Base-by-base conservation (phyloP, 2,329 filamentous ascomycete genomes). In the Alternaria ethzedia region DNA sequence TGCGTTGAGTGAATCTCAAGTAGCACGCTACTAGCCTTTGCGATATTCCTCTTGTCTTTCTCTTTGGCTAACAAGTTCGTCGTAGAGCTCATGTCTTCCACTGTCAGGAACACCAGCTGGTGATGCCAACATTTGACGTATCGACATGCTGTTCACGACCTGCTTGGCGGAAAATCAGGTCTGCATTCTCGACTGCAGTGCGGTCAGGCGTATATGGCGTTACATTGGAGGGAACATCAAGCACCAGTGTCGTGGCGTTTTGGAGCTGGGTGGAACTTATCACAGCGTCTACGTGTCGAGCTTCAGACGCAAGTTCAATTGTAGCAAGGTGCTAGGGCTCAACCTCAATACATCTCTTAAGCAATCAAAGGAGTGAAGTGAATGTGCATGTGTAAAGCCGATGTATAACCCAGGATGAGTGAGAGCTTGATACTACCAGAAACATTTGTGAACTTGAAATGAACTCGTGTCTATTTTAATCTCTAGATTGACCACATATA, bases 1-100 rank as follows among this genome's bases (percentile, higher is more conserved):
- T 77, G 82, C 81, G 64, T 75, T 85, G 72, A 84, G 82, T 70
- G 72, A 76, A 60, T 75, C 75, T 55, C 75, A 78, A 67, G 66
- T 78, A 51, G 74, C 76, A 59, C 75, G 75, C 74, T 79, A 79
- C 70, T 79, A 73, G 68, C 62, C 28, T 25, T 46, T 63, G 30
- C 44, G 3, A 5, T 11, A 30, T 26, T 52, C 41, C 26, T 32
- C 28, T 28, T 45, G 44, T 52, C 50, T 36, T 23, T 28, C 20
- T 41, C 25, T 69, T 44, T 62, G 54, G 64, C 65, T 75, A 58
- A 73, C 58, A 49, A 17, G 54, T 59, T 59, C 61, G 54, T 47
- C 25, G 25, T 64, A 73, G 72, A 64, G 51, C 65, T 63, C 52
- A 66, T 52, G 58, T 67, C 66, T 21, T 57, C 55, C 13, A 66